phyloP scores from a whole-genome alignment of 2,329 filamentous ascomycete species.

The Myotisia sp. region DNA sequence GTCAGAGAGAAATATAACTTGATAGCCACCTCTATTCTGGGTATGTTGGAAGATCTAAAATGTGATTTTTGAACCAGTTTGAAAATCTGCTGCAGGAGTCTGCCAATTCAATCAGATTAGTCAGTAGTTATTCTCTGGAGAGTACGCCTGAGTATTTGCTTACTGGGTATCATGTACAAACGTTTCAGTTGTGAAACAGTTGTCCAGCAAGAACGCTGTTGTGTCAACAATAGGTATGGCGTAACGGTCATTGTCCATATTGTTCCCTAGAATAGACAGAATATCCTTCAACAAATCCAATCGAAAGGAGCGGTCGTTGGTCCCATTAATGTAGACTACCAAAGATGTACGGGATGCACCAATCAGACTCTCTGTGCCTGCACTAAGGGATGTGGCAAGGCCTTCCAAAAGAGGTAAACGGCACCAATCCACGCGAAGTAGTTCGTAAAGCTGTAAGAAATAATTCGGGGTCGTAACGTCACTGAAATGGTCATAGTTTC shows the following conservation, averaged over 20 bases:
- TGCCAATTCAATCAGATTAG: conserved; percentile 1
- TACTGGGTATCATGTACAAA: conserved; percentile 31
- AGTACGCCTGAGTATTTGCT: conserved; percentile 10
- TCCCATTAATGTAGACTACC: conserved; percentile 21
- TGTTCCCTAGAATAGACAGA: conserved; percentile 39
- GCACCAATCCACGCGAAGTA: conserved; percentile 25
- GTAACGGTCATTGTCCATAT: conserved; percentile 51
- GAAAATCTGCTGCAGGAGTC: conserved; percentile 52
- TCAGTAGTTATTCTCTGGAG: not conserved
- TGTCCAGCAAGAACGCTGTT: conserved; percentile 61
- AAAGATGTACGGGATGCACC: conserved; percentile 30
- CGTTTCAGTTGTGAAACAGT: conserved; percentile 27
- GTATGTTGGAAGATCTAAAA: conserved; percentile 68
- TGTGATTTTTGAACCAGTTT: conserved; percentile 61
- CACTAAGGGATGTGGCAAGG: conserved; percentile 31
- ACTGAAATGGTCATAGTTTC: conserved; percentile 31
- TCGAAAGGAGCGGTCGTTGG: conserved; percentile 22
- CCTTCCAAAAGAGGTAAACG: conserved; percentile 29
- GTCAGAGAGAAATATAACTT: conserved; percentile 64
- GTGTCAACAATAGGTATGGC: conserved; percentile 64
- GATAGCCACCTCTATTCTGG: conserved; percentile 66
- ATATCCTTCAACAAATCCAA: conserved; percentile 39
- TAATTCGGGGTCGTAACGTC: conserved; percentile 32
- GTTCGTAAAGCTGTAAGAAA: conserved; percentile 27
- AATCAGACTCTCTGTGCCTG: conserved; percentile 32